Evolutionary conservation across 2,329 filamentous ascomycete species (phyloP), one percentile per base, ranked within the genome.

Genomic region (Saccharata proteae): DNA sequence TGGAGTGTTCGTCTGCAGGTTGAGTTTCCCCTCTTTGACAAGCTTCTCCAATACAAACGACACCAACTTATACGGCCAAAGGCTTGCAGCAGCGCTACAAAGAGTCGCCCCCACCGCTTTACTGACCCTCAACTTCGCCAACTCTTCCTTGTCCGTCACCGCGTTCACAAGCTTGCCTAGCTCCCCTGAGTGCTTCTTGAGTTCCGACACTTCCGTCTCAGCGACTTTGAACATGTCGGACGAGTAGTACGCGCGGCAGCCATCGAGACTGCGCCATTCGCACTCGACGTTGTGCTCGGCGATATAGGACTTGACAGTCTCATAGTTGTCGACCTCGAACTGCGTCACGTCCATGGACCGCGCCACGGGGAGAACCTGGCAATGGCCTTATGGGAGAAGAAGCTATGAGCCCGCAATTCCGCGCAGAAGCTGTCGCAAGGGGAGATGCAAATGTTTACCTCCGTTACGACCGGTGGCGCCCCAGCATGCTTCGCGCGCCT

Each of bases 1-100:
- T 0, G 79, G 71, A 11, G 80, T 86, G 36, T 68, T 72, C 5
- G 80, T 85, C 54, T 86, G 80, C 16, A 88, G 61, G 45, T 85
- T 85, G 46, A 85, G 74, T 7, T 47, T 50, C 2, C 49, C 55
- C 2, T 52, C 51, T 12, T 61, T 54, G 6, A 69, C 45, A 0
- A 82, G 64, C 6, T 60, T 53, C 47, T 81, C 72, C 1, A 93
- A 58, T 0, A 86, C 64, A 55, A 74, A 78, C 1, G 74, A 62
- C 2, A 93, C 75, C 12, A 92, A 69, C 56, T 90, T 92, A 54
- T 92, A 93, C 0, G 84, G 84, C 80, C 80, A 86, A 26, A 83
- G 50, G 42, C 73, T 74, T 0, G 75, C 80, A 0, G 81, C 80
- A 24, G 71, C 59, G 23, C 61, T 59, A 38, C 77, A 77, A 11